Evolutionary conservation across 1,139 yeast genomes (phyloP), one percentile per base, ranked within the genome.

Genomic region (Pneumocystis jirovecii): DNA sequence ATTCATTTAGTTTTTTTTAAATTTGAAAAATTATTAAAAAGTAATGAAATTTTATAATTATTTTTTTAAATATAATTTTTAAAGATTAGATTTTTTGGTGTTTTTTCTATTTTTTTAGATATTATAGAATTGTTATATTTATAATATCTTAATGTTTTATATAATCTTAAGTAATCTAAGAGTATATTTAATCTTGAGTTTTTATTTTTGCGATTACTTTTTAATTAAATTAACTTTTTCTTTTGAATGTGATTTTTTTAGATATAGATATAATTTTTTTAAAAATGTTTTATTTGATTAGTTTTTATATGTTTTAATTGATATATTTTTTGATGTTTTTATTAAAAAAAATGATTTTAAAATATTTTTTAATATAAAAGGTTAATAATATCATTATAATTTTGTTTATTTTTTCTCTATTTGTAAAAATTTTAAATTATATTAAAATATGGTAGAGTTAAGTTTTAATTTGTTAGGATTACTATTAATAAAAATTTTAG

Each of bases 191-290:
- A 79, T 72, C 90, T 95, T 73, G 89, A 87, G 69, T 89, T 84
- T 0, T 96, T 88, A 82, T 69, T 82, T 81, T 68, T 90, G 97
- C 63, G 85, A 80, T 72, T 89, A 93, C 65, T 79, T 80, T 70
- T 98, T 81, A 65, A 90, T 76, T 64, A 89, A 76, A 68, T 83
- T 85, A 0, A 96, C 91, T 74, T 89, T 88, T 73, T 88, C 93
- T 88, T 73, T 88, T 91, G 96, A 87, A 74, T 93, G 93, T 69
- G 84, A 79, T 70, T 88, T 90, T 96, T 44, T 91, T 89, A 61
- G 85, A 83, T 71, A 90, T 79, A 1, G 98, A 97, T 8, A 93
- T 85, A 35, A 93, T 87, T 69, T 86, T 87, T 65, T 81, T 86
- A 74, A 78, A 89, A 63, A 93, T 80, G 66, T 83, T 85, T 59